A percentile compares a stretch with the other conserved stretches of the same genome.
Conservation (phyloP, 345 rosid species). For the Cardiospermum halicacabum region DNA sequence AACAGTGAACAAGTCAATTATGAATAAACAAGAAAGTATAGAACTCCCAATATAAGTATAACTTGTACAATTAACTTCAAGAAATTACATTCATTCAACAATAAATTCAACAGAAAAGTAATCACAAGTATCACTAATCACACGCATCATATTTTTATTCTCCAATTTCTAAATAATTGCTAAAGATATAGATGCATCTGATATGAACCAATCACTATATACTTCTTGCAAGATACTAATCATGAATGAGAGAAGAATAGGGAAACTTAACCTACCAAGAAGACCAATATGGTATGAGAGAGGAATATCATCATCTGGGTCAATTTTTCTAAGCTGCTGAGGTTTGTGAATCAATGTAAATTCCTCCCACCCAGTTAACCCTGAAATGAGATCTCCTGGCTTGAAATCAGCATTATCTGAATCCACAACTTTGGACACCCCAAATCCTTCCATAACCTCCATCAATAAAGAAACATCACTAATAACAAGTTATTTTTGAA, state of each 20-base stretch:
- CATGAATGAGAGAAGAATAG: not conserved
- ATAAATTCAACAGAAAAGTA: no score
- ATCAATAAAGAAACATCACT: conserved; percentile 13
- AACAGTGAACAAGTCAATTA: not conserved
- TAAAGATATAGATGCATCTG: not conserved
- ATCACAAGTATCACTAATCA: no score
- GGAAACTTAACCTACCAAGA: conserved; percentile 39
- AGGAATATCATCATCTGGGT: conserved; percentile 41
- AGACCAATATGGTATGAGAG: conserved; percentile 71
- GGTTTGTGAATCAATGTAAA: conserved; percentile 47
- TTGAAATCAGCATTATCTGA: conserved; percentile 50
- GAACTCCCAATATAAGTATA: not conserved
- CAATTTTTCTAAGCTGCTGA: conserved; percentile 45
- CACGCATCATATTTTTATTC: no score
- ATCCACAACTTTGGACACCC: conserved; percentile 58
- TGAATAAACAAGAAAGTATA: not conserved
- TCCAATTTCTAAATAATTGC: not conserved
- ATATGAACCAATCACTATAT: not conserved
- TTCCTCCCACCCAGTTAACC: conserved; percentile 76
- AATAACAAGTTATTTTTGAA: not conserved
- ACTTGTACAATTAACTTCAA: not conserved
- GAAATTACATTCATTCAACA: not conserved
- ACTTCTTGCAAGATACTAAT: no score
- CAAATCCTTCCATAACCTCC: conserved; percentile 70
- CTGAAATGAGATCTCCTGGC: conserved; percentile 54